These are phyloP conservation scores for Phytophthora sp. DNA, from an alignment of 352 stramenopile species.

Conservation along the genomic window DNA sequence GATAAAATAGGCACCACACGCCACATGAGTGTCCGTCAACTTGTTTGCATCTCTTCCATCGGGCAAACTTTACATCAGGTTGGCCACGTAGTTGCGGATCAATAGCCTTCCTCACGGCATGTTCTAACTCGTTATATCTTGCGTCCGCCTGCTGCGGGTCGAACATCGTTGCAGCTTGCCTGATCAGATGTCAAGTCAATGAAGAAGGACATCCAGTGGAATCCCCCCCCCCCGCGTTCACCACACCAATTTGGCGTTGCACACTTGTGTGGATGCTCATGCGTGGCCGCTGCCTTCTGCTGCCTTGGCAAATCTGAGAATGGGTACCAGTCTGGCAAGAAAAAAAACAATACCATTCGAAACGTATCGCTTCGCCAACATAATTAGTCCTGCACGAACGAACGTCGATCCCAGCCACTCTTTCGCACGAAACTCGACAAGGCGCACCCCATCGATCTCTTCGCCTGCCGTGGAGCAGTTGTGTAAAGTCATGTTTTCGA, in stretches of 20 bases:
- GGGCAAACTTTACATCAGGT: no score
- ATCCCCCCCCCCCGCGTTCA: constrained; percentile 1
- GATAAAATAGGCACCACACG: no score
- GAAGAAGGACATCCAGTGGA: constrained; percentile 13
- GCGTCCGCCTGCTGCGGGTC: constrained; percentile 7
- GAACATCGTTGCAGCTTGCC: neutral
- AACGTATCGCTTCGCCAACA: neutral
- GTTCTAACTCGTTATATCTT: neutral
- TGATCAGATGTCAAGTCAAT: neutral
- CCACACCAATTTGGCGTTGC: neutral
- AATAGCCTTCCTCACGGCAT: no score
- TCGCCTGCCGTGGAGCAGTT: neutral
- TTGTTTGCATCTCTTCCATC: no score
- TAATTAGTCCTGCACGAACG: constrained; percentile 3
- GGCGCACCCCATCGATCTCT: constrained; percentile 7
- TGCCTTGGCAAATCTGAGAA: neutral
- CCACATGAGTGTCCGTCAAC: no score
- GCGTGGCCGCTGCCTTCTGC: neutral
- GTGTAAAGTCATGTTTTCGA: constrained; percentile 7
- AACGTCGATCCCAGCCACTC: constrained; percentile 11
- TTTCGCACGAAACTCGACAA: constrained; percentile 5
- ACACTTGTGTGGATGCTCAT: constrained; percentile 8
- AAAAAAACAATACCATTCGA: neutral
- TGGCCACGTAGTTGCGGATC: no score
- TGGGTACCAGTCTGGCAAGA: constrained; percentile 15